phyloP scores from a whole-genome alignment of 2,329 filamentous ascomycete genomes.

The Scedosporium minutisporum region DNA sequence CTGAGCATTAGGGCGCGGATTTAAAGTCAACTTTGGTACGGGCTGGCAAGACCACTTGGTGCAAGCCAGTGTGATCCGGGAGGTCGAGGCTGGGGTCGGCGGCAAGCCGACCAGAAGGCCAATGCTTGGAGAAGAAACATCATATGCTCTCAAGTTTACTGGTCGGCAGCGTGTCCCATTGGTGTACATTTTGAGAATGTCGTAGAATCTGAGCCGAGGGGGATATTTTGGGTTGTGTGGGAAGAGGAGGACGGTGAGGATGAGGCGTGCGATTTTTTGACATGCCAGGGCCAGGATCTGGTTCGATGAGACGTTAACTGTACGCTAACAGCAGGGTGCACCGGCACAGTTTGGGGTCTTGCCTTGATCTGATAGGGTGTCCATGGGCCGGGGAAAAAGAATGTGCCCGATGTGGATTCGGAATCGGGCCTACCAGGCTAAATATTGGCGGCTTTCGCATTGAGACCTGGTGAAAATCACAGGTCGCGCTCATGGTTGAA shows the following conservation, averaged over 20 bases:
- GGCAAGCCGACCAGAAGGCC: background rate
- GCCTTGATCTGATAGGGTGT: constrained; percentile 3
- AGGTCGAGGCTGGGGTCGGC: background rate
- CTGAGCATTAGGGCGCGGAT: background rate
- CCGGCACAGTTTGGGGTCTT: background rate
- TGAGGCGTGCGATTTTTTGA: background rate
- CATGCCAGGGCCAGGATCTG: background rate
- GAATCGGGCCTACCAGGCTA: constrained; percentile 7
- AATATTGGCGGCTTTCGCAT: constrained; percentile 5
- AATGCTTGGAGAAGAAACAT: background rate
- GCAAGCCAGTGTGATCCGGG: background rate
- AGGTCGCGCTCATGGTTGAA: background rate
- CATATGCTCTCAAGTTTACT: too few relatives aligned
- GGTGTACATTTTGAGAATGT: too few relatives aligned
- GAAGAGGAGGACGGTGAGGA: background rate
- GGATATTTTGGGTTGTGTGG: background rate
- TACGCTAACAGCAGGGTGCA: background rate
- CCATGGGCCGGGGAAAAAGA: constrained; percentile 1
- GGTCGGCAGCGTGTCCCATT: too few relatives aligned
- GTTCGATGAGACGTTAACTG: constrained; percentile 5
- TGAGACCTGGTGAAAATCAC: background rate
- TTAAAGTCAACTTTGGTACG: background rate
- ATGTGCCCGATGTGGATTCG: background rate
- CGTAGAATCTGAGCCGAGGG: background rate
- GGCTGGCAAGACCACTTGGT: background rate